Conservation (phyloP, 2,329 filamentous ascomycete genomes). For the Scopulariopsis brevicaulis region DNA sequence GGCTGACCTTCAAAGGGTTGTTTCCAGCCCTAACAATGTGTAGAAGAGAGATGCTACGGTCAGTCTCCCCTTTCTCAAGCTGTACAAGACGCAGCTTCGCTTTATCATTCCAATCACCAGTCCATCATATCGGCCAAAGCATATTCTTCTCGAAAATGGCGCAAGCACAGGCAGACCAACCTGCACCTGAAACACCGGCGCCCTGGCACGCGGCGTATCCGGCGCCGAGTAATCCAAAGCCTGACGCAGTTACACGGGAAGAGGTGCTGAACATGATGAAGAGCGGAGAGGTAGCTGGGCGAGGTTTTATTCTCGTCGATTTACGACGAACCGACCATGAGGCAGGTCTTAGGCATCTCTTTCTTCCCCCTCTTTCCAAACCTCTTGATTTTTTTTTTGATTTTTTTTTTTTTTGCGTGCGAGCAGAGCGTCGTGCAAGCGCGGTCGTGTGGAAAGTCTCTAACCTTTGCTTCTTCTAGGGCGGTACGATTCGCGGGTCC, state of each 20-base stretch:
- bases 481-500: slow-evolving; percentile 42
- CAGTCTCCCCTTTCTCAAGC: too few relatives aligned
- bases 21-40: too few relatives aligned
- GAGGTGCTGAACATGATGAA: slow-evolving; percentile 23
- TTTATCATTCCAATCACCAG: too few relatives aligned
- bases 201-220: slow-evolving; percentile 29
- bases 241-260: slow-evolving; percentile 15
- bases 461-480: slow-evolving; percentile 20
- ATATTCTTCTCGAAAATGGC: background rate
- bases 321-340: slow-evolving; percentile 31
- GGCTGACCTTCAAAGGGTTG: too few relatives aligned
- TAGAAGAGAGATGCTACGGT: too few relatives aligned
- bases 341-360: slow-evolving; percentile 14
- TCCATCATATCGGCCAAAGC: background rate
- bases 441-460: background rate
- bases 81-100: too few relatives aligned
- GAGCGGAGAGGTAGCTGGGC: slow-evolving; percentile 9
- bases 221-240: slow-evolving; percentile 15
- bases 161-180: background rate
- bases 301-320: slow-evolving; percentile 29
- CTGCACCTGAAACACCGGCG: background rate
- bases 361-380: background rate
- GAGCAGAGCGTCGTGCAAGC: background rate
- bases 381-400: too few relatives aligned
- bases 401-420: too few relatives aligned